These are phyloP conservation scores for Plectranthus barbatus DNA, from an alignment of 257 asterid genomes.

Conservation along the genomic window DNA sequence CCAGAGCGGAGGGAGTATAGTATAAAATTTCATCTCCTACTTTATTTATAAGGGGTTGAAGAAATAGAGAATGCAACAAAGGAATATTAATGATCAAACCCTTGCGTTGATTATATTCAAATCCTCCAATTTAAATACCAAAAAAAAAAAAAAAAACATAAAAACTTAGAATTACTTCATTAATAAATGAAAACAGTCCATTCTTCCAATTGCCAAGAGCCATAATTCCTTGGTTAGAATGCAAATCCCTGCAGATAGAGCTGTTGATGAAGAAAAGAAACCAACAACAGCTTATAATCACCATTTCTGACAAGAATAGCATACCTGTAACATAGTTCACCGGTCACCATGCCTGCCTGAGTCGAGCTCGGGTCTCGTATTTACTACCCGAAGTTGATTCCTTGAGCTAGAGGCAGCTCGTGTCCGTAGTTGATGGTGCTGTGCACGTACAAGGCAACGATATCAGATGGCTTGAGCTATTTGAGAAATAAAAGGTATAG, in stretches of 20 bases:
- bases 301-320: neutral
- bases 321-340: neutral
- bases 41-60: no score
- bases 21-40: no score
- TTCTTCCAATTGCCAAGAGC: neutral
- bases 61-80: no score
- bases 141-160: no score
- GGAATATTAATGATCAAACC: neutral
- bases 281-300: neutral
- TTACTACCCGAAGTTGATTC: conserved; percentile 64
- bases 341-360: neutral
- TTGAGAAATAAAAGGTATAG: neutral
- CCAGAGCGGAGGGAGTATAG: no score
- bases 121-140: neutral
- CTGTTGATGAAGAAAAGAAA: conserved; percentile 5
- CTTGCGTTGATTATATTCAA: neutral
- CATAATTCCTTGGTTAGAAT: neutral
- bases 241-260: neutral
- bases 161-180: conserved; percentile 1
- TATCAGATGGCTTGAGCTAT: neutral
- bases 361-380: neutral
- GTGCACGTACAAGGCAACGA: conserved; percentile 12
- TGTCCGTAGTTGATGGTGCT: conserved; percentile 75
- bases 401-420: conserved; percentile 84
- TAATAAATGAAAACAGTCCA: conserved; percentile 1